Conservation (phyloP, 2,329 filamentous ascomycete genomes). For the Talaromyces albobiverticillius region DNA sequence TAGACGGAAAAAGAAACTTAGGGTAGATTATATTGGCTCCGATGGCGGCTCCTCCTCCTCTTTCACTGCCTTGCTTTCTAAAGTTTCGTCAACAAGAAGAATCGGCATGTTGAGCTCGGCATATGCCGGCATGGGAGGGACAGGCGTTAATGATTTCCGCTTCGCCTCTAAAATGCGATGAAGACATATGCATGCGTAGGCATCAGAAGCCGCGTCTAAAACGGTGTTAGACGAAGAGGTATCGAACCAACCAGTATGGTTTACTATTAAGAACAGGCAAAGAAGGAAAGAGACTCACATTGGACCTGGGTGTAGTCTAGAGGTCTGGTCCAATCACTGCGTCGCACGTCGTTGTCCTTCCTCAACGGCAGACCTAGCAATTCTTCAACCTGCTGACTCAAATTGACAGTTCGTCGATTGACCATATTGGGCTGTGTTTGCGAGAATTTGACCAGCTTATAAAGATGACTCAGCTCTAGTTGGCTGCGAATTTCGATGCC, state of each 20-base stretch:
- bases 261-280: background rate
- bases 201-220: slow-evolving; percentile 74
- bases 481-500: slow-evolving; percentile 63
- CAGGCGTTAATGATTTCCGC: slow-evolving; percentile 63
- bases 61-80: background rate
- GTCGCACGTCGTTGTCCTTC: slow-evolving; percentile 68
- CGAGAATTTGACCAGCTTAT: slow-evolving; percentile 71
- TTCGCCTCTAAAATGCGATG: slow-evolving; percentile 69
- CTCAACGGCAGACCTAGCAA: slow-evolving; percentile 70
- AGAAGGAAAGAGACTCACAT: slow-evolving; percentile 51
- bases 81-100: slow-evolving; percentile 46
- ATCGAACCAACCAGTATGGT: too few species aligned
- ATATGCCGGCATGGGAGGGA: slow-evolving; percentile 66
- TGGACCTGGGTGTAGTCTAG: slow-evolving; percentile 64
- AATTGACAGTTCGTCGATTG: slow-evolving; percentile 63
- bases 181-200: slow-evolving; percentile 74
- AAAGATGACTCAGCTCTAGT: slow-evolving; percentile 79
- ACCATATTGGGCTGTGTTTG: slow-evolving; percentile 54
- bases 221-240: background rate
- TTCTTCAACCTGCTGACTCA: slow-evolving; percentile 69
- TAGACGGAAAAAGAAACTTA: too few species aligned
- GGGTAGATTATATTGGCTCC: too few species aligned
- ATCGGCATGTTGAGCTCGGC: slow-evolving; percentile 68
- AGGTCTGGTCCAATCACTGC: slow-evolving; percentile 68
- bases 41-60: too few species aligned